A percentile compares a stretch with the other conserved stretches of the same genome.
These are phyloP conservation scores for Naganishia sp. DNA, from an alignment of 1,284 basidiomycete species.

Conservation along the genomic window DNA sequence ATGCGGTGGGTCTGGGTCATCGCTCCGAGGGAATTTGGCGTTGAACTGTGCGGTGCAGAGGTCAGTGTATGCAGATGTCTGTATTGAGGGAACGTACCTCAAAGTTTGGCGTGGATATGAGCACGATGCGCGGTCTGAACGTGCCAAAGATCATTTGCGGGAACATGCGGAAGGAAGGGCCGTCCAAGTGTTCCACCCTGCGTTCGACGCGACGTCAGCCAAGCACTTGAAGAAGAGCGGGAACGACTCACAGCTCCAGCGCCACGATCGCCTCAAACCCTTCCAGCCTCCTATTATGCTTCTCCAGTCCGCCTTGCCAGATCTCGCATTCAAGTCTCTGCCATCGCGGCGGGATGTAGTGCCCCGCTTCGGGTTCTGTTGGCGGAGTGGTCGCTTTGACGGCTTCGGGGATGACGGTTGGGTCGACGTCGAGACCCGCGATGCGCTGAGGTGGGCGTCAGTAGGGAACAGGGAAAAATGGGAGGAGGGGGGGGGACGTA, in stretches of 20 bases:
- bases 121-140: conserved; percentile 74
- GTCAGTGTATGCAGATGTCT: neutral
- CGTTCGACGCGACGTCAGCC: neutral
- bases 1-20: conserved; percentile 45
- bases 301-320: conserved; percentile 79
- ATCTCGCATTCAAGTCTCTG: conserved; percentile 69
- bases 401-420: conserved; percentile 46
- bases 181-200: conserved; percentile 84
- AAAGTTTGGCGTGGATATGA: conserved; percentile 88
- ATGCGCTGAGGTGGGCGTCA: conserved; percentile 42
- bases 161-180: conserved; percentile 70
- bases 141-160: conserved; percentile 76
- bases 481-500: conserved; percentile 35
- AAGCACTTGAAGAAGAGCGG: neutral
- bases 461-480: neutral
- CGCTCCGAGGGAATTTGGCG: conserved; percentile 69
- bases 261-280: conserved; percentile 79
- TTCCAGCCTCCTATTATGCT: conserved; percentile 70
- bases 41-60: conserved; percentile 64
- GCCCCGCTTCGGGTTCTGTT: conserved; percentile 1
- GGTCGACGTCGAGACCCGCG: conserved; percentile 49
- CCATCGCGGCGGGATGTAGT: conserved; percentile 61
- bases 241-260: conserved; percentile 72
- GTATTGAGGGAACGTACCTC: conserved; percentile 49
- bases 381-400: conserved; percentile 41